Evolutionary conservation across 257 asterid genomes (phyloP), one percentile per base, ranked within the genome.

Genomic region (Fraxinus cuspidata): DNA sequence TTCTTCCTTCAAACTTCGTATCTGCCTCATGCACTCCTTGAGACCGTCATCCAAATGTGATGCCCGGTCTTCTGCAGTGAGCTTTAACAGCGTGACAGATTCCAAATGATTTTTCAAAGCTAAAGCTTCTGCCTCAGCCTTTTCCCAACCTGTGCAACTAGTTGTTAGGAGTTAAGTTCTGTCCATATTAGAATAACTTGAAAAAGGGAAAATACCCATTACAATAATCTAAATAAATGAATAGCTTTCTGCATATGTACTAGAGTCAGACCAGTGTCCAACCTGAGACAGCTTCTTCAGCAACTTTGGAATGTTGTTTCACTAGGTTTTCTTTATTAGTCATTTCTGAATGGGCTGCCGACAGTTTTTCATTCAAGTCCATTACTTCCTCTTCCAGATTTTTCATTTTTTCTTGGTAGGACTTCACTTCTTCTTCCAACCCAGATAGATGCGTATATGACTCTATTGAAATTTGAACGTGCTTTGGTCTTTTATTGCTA

Each of bases 271-370:
- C 16, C 68, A 60, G 16, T 23, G 16, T 18, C 70, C 78, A 81
- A 94, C 99, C 99, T 92, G 99, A 93, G 75, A 96, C 96, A 73
- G 99, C 99, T 82, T 96, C 98, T 88, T 96, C 98, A 81, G 99
- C 99, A 80, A 96, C 98, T 87, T 96, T 96, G 60, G 94, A 89
- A 63, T 96, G 99, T 67, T 96, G 99, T 79, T 96, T 96, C 82
- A 93, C 99, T 76, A 94, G 81, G 85, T 76, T 89, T 69, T 93
- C 99, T 83, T 96, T 93, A 74, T 84, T 81, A 23, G 89, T 88
- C 86, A 96, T 86, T 83, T 96, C 98, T 4, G 87, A 40, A 80
- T 90, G 79, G 28, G 97, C 92, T 81, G 85, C 92, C 1, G 98
- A 86, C 80, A 96, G 80, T 86, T 92, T 91, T 68, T 92, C 97